These are phyloP conservation scores for Chlorociboria aeruginascens DNA, from an alignment of 495 filamentous ascomycete genomes.

Conservation along the genomic window DNA sequence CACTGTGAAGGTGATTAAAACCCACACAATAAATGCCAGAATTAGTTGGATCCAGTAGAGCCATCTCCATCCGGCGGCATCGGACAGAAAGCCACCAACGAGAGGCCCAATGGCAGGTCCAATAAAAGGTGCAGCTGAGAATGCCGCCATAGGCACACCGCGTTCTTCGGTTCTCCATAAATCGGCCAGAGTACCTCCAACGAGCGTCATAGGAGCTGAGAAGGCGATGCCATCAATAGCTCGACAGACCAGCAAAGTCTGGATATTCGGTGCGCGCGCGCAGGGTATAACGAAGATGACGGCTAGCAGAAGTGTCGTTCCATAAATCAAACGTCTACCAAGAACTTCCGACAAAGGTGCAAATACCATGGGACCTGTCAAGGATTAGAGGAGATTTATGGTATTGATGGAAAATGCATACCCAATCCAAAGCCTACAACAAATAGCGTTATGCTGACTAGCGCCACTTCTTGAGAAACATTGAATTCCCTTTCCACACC, in stretches of 20 bases:
- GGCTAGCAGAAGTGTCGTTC: slow-evolving; percentile 46
- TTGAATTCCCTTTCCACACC: slow-evolving; percentile 47
- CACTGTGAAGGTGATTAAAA: slow-evolving; percentile 66
- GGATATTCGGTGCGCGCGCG: slow-evolving; percentile 61
- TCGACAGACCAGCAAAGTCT: slow-evolving; percentile 60
- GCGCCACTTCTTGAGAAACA: slow-evolving; percentile 52
- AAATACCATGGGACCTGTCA: slow-evolving; percentile 60
- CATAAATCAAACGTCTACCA: slow-evolving; percentile 58
- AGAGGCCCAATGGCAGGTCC: slow-evolving; percentile 58
- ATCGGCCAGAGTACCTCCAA: slow-evolving; percentile 72
- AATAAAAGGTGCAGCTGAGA: slow-evolving; percentile 67
- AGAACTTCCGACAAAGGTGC: slow-evolving; percentile 65
- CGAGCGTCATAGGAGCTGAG: slow-evolving; percentile 72
- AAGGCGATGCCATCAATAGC: slow-evolving; percentile 72
- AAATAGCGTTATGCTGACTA: slow-evolving; percentile 59
- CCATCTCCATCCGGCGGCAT: slow-evolving; percentile 67
- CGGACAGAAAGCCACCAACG: slow-evolving; percentile 60
- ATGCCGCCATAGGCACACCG: slow-evolving; percentile 79
- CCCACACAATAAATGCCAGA: slow-evolving; percentile 49
- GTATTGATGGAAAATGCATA: slow-evolving; percentile 18
- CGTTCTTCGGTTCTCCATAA: slow-evolving; percentile 72
- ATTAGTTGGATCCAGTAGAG: slow-evolving; percentile 79
- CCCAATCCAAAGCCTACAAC: slow-evolving; percentile 72
- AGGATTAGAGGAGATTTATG: background rate
- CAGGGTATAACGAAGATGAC: slow-evolving; percentile 71